Evolutionary conservation across 2,329 filamentous ascomycete genomes (phyloP), one percentile per base, ranked within the genome.

Genomic region (Bertia moriformis): DNA sequence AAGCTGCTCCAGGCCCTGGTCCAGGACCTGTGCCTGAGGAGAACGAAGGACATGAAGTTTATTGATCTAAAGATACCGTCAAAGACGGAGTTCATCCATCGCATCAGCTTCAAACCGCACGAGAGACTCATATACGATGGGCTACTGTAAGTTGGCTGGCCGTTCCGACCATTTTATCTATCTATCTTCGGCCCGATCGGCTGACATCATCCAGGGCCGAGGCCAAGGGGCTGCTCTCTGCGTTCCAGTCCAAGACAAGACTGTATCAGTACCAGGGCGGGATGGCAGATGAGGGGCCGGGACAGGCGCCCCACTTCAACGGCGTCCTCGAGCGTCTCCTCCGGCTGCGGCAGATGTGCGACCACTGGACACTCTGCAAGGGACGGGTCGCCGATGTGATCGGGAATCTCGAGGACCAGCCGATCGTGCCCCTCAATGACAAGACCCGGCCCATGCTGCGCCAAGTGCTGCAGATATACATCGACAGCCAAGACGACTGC

Each of bases 41-140:
- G 87, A 27, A 81, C 78, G 56, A 93, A 94, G 54, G 79, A 89
- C 41, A 93, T 94, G 86, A 69, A 70, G 4, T 93, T 93, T 51
- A 73, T 94, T 39, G 84, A 93, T 46, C 63, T 93, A 15, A 81
- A 77, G 44, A 66, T 93, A 4, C 86, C 86, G 0, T 65, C 76
- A 13, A 76, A 93, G 50, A 78, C 75, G 1, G 86, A 91, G 51
- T 88, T 81, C 46, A 66, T 91, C 4, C 79, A 93, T 49, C 73
- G n/a, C n/a, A n/a, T n/a, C n/a, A n/a, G n/a, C n/a, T n/a, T n/a
- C n/a, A n/a, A n/a, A n/a, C n/a, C n/a, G n/a, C n/a, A n/a, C n/a
- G n/a, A n/a, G n/a, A n/a, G n/a, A n/a, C n/a, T n/a, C n/a, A n/a
- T n/a, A n/a, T n/a, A n/a, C n/a, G n/a, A n/a, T n/a, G n/a, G n/a